Evolutionary conservation across 176 grass and related monocot genomes (phyloP), one percentile per base, ranked within the genome.

Genomic region (Tillandsia fasciculata): DNA sequence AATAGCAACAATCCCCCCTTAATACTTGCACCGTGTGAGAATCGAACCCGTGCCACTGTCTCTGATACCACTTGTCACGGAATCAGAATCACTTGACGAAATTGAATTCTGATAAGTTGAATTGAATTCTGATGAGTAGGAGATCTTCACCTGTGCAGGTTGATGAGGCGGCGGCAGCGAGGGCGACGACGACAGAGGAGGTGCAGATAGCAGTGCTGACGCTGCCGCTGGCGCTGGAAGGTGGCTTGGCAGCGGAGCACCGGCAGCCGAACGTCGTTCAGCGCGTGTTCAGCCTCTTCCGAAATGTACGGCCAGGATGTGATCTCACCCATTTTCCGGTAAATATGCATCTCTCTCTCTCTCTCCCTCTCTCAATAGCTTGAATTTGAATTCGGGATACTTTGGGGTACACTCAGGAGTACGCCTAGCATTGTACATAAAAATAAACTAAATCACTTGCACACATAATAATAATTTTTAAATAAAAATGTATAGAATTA

Each of bases 281-380:
- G 75, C 77, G 86, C 1, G 71, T 88, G 13, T 61, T 99, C 49
- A 99, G 89, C 77, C 82, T 99, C 11, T 90, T 99, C 74, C 58
- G 89, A 23, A 93, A 86, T 68, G 83, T 99, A 56, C 75, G 74
- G 6, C 94, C 87, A 1, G 89, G 94, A 20, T 83, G 89, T 2
- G 94, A 99, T 75, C 94, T 99, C 76, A 84, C 89, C 1, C 86
- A 82, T 18, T 86, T 99, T 9, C 86, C 93, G 89, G 94, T 83
- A 76, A 67, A 65, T 9, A 26, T 5, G 3, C 12, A 5, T 63
- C 15, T 48, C 51, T 47, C 18, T 2, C 51, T 3, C 15, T 48
- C 22, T 58, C 70, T 2, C 9, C 48, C 13, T 72, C 70, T 2
- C 9, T 59, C 13, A 12, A 13, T 2, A 33, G 8, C 1, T 74